Evolutionary conservation across 2,329 filamentous ascomycete genomes (phyloP), one percentile per base, ranked within the genome.

Genomic region (Endothia cerciana): DNA sequence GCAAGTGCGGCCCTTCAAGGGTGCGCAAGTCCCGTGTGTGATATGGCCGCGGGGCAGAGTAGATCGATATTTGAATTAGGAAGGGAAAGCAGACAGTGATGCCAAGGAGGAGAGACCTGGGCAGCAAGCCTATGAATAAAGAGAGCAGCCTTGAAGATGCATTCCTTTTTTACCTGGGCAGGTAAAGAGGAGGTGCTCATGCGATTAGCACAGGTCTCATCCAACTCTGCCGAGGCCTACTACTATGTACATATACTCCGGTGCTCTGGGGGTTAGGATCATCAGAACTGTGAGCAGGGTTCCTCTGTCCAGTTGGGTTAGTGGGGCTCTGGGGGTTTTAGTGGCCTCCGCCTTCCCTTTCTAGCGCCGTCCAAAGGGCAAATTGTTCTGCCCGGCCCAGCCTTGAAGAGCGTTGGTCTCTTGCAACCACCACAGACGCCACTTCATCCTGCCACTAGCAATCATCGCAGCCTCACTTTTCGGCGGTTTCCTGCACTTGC

Each of bases 401-500:
- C n/a, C 51, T 28, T 59, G 22, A n/a, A n/a, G n/a, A n/a, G n/a
- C n/a, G n/a, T n/a, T n/a, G n/a, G n/a, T n/a, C n/a, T n/a, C n/a
- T n/a, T n/a, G n/a, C n/a, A n/a, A n/a, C n/a, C n/a, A n/a, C 30
- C 19, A 19, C 13, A 43, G 22, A 43, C 57, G 57, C 57, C 57
- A 41, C 59, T 65, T 47, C 40, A 38, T 43, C 36, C 22, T 36
- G 33, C 17, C 30, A 40, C 28, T 36, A 45, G 45, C 15, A 57
- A 51, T 47, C 40, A 22, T 33, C 65, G n/a, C 36, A 60, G 65
- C 55, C 61, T 66, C 57, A 49, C 38, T 57, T 57, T 22, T 8
- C 11, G 6, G 10, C 25, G 28, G 78, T 41, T 40, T 43, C 33
- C 47, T 70, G 72, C 65, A 36, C 8, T 28, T 43, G n/a, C 25